A percentile compares a stretch with the other conserved stretches of the same genome.
phyloP scores from a whole-genome alignment of 306 rosid species.

The Delonix regia region DNA sequence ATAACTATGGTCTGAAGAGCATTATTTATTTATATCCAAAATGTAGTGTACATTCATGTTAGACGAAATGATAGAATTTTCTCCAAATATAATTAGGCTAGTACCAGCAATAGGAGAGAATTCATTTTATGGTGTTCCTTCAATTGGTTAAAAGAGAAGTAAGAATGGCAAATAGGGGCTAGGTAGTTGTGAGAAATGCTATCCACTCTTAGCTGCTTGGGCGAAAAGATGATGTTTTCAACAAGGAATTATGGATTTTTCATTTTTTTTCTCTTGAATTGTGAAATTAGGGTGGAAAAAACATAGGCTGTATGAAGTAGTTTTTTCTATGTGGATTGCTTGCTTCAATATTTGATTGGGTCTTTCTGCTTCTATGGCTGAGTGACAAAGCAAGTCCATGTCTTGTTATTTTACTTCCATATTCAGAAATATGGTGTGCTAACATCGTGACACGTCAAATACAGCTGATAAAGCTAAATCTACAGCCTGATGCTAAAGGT shows the following conservation, averaged over 20 bases:
- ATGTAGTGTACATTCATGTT: neutral
- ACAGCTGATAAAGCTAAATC: constrained; percentile 90
- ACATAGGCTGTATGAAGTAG: neutral
- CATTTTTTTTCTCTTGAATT: neutral
- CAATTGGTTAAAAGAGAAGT: neutral
- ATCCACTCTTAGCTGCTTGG: neutral
- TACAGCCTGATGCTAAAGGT: constrained; percentile 91
- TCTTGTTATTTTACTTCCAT: constrained; percentile 12
- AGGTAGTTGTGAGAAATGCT: neutral
- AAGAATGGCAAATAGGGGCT: neutral
- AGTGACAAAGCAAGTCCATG: constrained; percentile 6
- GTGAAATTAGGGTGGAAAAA: neutral
- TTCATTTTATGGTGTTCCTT: neutral
- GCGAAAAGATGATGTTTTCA: constrained; percentile 1
- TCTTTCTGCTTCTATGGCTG: constrained; percentile 17
- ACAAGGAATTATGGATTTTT: neutral
- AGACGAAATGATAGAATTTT: neutral
- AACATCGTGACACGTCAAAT: constrained; percentile 47
- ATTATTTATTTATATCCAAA: constrained; percentile 18
- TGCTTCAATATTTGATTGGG: constrained; percentile 19
- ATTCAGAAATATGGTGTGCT: constrained; percentile 31
- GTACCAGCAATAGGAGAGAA: neutral
- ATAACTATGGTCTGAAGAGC: neutral
- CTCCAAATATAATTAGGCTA: neutral
- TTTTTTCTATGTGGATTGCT: neutral